Percentiles rank a stretch among this genome's conserved stretches.
Conservation (phyloP, 257 asterid genomes). For the Solanum gandarillasii region DNA sequence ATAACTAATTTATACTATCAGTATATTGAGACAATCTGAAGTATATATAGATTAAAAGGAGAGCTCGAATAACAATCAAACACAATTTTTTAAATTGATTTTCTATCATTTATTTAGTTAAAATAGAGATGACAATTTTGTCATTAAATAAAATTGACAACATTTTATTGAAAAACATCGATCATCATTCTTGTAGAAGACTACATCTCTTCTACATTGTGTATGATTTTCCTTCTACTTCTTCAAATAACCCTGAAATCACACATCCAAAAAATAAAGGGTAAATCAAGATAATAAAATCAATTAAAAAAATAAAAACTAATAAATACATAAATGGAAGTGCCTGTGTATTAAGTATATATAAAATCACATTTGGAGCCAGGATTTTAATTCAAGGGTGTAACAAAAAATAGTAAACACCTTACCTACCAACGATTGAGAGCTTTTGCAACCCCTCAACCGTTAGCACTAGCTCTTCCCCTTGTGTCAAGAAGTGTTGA, state of each 20-base stretch:
- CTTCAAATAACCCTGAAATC: background rate
- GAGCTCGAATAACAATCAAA: background rate
- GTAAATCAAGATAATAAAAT: background rate
- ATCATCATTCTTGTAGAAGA: background rate
- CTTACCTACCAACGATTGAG: too few relatives aligned
- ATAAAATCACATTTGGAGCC: background rate
- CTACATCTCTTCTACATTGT: background rate
- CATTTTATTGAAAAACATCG: background rate
- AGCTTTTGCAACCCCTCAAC: too few relatives aligned
- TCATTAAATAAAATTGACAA: background rate
- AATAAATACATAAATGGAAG: background rate
- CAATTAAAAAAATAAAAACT: background rate
- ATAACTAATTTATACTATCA: too few relatives aligned
- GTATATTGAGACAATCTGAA: too few relatives aligned
- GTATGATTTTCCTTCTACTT: background rate
- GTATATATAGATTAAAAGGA: background rate
- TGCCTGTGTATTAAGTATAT: background rate
- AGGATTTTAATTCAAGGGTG: too few relatives aligned
- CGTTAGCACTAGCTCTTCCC: too few relatives aligned
- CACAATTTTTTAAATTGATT: background rate
- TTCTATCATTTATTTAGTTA: background rate
- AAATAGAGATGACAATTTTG: background rate
- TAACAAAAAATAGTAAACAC: too few relatives aligned
- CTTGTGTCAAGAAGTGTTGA: too few relatives aligned
- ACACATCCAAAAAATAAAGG: background rate